Evolutionary conservation across 2,329 filamentous ascomycete genomes (phyloP), one percentile per base, ranked within the genome.

Genomic region (Passalora sequoiae): DNA sequence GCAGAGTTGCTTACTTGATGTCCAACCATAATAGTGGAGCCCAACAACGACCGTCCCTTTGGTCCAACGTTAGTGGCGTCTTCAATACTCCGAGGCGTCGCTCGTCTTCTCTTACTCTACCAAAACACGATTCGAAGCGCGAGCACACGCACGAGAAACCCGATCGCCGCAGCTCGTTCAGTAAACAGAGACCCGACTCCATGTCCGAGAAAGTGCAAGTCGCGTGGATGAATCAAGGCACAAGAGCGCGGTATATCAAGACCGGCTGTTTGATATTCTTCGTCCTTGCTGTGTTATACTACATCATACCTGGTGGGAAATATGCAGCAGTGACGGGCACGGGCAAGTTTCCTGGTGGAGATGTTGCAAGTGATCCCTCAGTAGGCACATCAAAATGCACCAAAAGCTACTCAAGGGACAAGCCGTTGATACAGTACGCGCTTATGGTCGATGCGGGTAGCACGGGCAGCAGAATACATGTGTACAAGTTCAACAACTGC

Each of bases 401-500:
- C 47, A 86, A 83, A 63, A 88, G 92, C 30, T 83, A 78, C 70
- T 87, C 88, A 58, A 81, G 85, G 60, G 84, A 88, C 54, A 97
- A 96, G 72, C 91, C 92, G 38, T 80, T 98, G 55, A 83, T 96
- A 50, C 92, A 98, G 65, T 98, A 97, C 71, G 94, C 92, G 49
- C 78, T 97, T 61, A 98, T 98, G 92, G 87, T 98, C 61, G 92
- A 98, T 68, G 92, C 92, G 36, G 92, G 92, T 58, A 97, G 89
- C 73, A 97, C 92, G 42, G 92, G 92, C 49, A 97, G 92, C 48
- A 85, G 92, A 58, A 96, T 98, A 64, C 94, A 98, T 72, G 89
- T 97, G 47, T 98, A 96, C 76, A 86, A 89, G 64, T 98, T 97
- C 79, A 97, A 97, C 76, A 97, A 97, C 73, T 98, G 91, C 71